A percentile compares a stretch with the other conserved stretches of the same genome.
Conservation (phyloP, 352 stramenopile genomes). For the Phytophthora quininea region DNA sequence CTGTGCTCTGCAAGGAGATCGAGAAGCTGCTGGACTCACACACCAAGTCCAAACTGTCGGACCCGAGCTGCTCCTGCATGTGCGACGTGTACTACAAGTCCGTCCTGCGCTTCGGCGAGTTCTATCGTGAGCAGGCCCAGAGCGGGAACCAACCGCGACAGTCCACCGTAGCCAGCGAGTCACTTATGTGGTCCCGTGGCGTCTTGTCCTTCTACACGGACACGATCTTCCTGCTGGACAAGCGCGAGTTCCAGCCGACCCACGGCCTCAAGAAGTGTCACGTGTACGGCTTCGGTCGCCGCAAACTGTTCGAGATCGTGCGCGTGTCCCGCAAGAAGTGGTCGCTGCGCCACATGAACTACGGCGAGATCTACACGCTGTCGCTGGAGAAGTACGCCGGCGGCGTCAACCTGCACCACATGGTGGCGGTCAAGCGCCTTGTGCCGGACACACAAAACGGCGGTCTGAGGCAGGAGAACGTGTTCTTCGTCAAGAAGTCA, state of each 20-base stretch:
- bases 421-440: constrained; percentile 75
- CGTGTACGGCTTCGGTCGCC: constrained; percentile 78
- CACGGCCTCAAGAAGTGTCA: constrained; percentile 72
- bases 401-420: constrained; percentile 71
- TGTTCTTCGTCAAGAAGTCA: constrained; percentile 85
- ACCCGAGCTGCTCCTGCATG: constrained; percentile 55
- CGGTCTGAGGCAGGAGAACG: constrained; percentile 67
- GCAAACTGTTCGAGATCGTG: constrained; percentile 80
- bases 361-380: constrained; percentile 70
- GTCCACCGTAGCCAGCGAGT: constrained; percentile 77
- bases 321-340: constrained; percentile 77
- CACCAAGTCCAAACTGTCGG: constrained; percentile 29
- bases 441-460: constrained; percentile 60
- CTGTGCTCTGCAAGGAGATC: constrained; percentile 60
- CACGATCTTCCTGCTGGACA: constrained; percentile 84
- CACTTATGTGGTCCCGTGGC: constrained; percentile 72
- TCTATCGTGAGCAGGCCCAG: constrained; percentile 61
- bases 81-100: constrained; percentile 76
- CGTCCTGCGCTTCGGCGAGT: constrained; percentile 69
- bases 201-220: constrained; percentile 84
- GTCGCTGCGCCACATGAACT: constrained; percentile 62
- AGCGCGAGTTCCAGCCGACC: constrained; percentile 71
- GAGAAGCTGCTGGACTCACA: constrained; percentile 63
- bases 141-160: constrained; percentile 42
- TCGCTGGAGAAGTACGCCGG: constrained; percentile 71